A percentile compares a stretch with the other conserved stretches of the same genome.
Conservation (phyloP, 441 rosid species). For the Jatropha podagrica region DNA sequence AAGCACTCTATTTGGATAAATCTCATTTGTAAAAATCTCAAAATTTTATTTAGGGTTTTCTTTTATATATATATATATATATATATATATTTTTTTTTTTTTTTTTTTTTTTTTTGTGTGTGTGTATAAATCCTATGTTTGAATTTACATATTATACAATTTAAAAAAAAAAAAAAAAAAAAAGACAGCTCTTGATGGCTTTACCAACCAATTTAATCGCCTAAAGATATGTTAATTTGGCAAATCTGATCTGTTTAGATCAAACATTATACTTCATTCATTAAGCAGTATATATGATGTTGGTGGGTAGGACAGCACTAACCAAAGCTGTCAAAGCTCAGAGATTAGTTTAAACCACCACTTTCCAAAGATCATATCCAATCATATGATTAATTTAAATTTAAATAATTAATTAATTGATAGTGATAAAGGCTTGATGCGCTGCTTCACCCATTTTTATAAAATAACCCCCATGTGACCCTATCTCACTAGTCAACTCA, state of each 20-base stretch:
- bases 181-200: too few species aligned
- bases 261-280: neutral
- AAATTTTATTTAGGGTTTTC: too few species aligned
- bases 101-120: too few species aligned
- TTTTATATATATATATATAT: too few species aligned
- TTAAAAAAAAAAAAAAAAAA: too few species aligned
- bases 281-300: neutral
- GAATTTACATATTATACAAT: too few species aligned
- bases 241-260: constrained; percentile 9
- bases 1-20: too few species aligned
- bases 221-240: neutral
- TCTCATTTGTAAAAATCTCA: too few species aligned
- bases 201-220: neutral
- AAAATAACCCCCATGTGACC: constrained; percentile 10
- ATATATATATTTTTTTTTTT: too few species aligned
- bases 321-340: neutral
- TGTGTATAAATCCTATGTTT: too few species aligned
- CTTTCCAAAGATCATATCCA: neutral
- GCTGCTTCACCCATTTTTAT: constrained; percentile 2
- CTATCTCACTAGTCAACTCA: constrained; percentile 2
- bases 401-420: neutral
- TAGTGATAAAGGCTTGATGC: neutral
- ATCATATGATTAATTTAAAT: neutral
- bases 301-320: neutral
- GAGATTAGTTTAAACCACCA: neutral